Conservation (phyloP, 2,329 filamentous ascomycete species). For the Ceratocystis smalleyi region DNA sequence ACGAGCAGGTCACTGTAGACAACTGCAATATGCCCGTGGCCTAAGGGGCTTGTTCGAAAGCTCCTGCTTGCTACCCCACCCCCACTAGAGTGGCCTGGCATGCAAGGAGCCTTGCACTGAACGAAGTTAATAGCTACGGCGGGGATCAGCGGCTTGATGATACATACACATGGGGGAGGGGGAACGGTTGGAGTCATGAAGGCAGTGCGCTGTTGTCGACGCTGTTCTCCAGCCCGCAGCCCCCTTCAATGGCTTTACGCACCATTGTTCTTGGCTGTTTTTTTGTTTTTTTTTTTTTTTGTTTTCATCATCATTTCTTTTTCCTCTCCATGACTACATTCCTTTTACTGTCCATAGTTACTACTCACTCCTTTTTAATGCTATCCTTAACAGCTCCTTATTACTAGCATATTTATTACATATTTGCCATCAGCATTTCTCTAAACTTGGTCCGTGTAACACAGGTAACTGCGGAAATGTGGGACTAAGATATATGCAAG, state of each 20-base stretch:
- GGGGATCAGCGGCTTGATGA: neutral
- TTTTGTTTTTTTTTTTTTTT: neutral
- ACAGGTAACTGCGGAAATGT: neutral
- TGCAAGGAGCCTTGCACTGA: neutral
- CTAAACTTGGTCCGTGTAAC: neutral
- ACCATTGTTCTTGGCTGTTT: neutral
- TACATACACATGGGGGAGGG: neutral
- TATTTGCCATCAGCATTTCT: neutral
- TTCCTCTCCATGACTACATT: neutral
- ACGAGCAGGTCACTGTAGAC: slow-evolving; percentile 28
- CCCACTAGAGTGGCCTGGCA: neutral
- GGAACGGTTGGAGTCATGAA: neutral
- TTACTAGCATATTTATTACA: neutral
- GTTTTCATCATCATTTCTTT: neutral
- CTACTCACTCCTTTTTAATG: slow-evolving; percentile 2
- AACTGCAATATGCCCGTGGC: slow-evolving; percentile 28
- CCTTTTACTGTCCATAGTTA: neutral
- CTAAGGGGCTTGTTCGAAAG: slow-evolving; percentile 17
- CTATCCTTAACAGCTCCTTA: neutral
- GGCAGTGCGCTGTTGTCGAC: neutral
- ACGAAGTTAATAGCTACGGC: neutral
- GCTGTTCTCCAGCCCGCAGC: neutral
- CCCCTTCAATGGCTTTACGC: neutral
- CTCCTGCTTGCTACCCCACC: neutral
- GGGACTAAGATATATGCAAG: neutral